Conservation (phyloP, 768 basidiomycete species). For the Lanmaoa rubissima region DNA sequence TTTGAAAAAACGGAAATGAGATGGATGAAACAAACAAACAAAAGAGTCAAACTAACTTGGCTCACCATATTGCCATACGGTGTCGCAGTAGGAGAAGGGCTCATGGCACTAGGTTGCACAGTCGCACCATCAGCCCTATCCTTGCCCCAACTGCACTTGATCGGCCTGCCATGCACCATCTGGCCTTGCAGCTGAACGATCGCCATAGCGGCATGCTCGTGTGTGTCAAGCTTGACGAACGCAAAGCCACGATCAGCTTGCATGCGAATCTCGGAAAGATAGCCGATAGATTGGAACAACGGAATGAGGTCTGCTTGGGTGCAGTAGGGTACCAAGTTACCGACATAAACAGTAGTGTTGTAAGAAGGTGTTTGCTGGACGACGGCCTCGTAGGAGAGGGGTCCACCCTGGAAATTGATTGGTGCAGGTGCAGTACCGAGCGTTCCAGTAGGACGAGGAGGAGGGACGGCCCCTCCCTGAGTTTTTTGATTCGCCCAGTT, state of each 20-base stretch:
- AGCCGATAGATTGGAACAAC: conserved; percentile 97
- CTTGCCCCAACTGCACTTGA: conserved; percentile 99
- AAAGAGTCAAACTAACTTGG: neutral
- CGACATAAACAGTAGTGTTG: conserved; percentile 97
- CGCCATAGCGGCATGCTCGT: conserved; percentile 97
- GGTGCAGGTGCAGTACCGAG: conserved; percentile 76
- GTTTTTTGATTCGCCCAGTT: conserved; percentile 99
- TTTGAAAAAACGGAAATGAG: conserved; percentile 27
- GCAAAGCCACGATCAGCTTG: conserved; percentile 99
- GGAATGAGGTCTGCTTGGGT: conserved; percentile 98
- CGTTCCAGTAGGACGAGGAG: conserved; percentile 42
- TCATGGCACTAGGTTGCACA: conserved; percentile 50
- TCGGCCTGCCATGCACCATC: conserved; percentile 94
- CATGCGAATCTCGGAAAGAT: conserved; percentile 98
- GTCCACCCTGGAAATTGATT: conserved; percentile 87
- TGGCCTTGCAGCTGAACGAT: conserved; percentile 97
- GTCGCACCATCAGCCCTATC: conserved; percentile 77
- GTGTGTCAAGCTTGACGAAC: conserved; percentile 97
- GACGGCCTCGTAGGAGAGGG: conserved; percentile 90
- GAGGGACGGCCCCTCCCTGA: conserved; percentile 51
- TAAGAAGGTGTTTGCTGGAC: conserved; percentile 90
- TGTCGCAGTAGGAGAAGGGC: conserved; percentile 57
- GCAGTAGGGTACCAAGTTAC: conserved; percentile 95
- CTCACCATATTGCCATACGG: conserved; percentile 80
- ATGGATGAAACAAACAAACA: conserved; percentile 1